Evolutionary conservation across 805 yeast species (phyloP).

Genomic region (Pichia exigua): DNA sequence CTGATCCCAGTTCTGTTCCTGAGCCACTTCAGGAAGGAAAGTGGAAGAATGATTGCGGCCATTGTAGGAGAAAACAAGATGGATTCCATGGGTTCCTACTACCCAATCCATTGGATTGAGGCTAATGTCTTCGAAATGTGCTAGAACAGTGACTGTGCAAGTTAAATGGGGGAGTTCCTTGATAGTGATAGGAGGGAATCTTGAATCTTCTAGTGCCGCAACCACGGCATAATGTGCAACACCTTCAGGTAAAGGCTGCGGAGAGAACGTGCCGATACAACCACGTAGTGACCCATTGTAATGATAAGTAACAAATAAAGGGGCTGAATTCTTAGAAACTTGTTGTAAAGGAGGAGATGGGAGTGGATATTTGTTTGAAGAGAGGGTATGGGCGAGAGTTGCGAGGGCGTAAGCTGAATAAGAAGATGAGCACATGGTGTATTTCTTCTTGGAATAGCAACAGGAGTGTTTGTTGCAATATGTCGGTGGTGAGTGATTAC

Average conservation of each 20-base stretch:
- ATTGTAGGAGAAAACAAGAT: conserved; percentile 1
- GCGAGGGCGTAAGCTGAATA: not conserved
- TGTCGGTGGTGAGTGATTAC: too few relatives aligned
- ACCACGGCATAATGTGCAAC: not conserved
- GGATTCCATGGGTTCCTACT: conserved; percentile 75
- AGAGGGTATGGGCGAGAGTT: not conserved
- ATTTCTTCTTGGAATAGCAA: not conserved
- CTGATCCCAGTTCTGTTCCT: conserved; percentile 78
- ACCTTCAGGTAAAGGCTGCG: not conserved
- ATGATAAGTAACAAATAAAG: not conserved
- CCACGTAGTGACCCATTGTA: not conserved
- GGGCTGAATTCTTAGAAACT: too few relatives aligned
- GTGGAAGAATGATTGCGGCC: conserved; percentile 48
- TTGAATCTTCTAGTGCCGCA: conserved; percentile 67
- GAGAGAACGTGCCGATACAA: not conserved
- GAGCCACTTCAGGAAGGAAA: conserved; percentile 84
- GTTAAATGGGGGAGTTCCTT: conserved; percentile 40
- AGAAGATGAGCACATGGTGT: not conserved
- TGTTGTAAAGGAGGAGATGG: not conserved
- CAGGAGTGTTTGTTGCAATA: too few relatives aligned
- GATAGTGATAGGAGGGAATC: conserved; percentile 59
- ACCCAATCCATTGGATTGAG: conserved; percentile 62
- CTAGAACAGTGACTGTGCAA: conserved; percentile 57
- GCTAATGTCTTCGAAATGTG: conserved; percentile 44
- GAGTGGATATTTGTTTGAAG: not conserved